Percentiles rank a stretch among this genome's conserved stretches.
These are phyloP conservation scores for Diaporthe caulivora DNA, from an alignment of 2,329 filamentous ascomycete genomes.

Conservation along the genomic window DNA sequence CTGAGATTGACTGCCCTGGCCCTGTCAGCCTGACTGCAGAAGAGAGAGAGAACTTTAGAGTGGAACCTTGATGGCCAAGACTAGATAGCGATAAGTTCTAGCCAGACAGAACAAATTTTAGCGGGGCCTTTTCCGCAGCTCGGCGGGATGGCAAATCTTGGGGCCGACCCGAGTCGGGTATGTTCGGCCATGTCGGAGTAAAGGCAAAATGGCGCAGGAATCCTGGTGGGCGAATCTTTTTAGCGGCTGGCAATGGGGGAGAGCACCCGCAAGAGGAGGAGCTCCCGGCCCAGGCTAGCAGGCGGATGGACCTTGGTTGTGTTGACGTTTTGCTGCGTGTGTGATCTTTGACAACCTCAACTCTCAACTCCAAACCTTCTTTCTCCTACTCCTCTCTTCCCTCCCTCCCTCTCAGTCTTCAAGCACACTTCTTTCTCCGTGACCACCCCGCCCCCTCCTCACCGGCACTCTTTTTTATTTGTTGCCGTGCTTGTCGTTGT, in stretches of 20 bases:
- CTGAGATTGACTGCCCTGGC: not conserved
- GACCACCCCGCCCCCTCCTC: not conserved
- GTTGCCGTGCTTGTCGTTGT: constrained; percentile 15
- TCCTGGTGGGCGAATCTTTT: constrained; percentile 37
- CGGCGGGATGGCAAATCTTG: constrained; percentile 18
- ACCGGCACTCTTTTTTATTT: constrained; percentile 33
- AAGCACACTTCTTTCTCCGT: constrained; percentile 1
- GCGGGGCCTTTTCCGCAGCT: not conserved
- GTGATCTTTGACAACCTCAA: constrained; percentile 18
- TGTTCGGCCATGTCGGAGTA: constrained; percentile 39
- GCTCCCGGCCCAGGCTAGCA: not conserved
- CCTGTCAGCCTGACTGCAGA: too few relatives aligned
- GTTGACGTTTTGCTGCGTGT: constrained; percentile 25
- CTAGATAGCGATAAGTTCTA: not conserved
- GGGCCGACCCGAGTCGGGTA: constrained; percentile 38
- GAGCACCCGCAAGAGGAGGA: constrained; percentile 19
- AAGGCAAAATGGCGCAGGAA: constrained; percentile 38
- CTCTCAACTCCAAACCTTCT: not conserved
- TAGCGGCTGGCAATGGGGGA: constrained; percentile 32
- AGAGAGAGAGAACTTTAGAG: not conserved
- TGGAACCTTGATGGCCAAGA: constrained; percentile 37
- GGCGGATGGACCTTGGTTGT: not conserved
- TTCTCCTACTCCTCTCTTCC: not conserved
- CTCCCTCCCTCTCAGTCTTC: not conserved
- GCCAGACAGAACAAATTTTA: constrained; percentile 7